Conservation (phyloP, 768 basidiomycete species). For the Saitozyma sp. region DNA sequence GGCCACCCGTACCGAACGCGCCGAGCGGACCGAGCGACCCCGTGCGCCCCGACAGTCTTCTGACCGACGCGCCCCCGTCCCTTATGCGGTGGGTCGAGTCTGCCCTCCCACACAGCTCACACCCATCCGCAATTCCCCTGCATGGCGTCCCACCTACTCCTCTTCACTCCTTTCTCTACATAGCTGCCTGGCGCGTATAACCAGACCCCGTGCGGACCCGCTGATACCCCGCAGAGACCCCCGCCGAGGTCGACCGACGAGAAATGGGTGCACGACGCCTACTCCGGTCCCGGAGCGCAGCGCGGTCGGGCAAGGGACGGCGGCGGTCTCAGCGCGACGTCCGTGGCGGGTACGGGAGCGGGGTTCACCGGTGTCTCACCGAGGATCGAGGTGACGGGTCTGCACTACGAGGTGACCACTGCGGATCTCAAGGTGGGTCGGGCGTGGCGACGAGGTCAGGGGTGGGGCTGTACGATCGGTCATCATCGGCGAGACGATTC, state of each 20-base stretch:
- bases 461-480: neutral
- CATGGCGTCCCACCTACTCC: no score
- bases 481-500: no score
- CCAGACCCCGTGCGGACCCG: neutral
- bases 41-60: neutral
- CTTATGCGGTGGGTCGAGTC: conserved; percentile 19
- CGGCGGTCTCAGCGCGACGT: conserved; percentile 6
- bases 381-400: conserved; percentile 75
- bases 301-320: neutral
- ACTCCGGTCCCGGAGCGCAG: conserved; percentile 20
- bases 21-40: conserved; percentile 1
- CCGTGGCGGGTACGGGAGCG: conserved; percentile 32
- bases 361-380: conserved; percentile 55
- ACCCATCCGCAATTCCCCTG: neutral
- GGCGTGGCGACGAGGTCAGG: neutral
- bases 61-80: conserved; percentile 8
- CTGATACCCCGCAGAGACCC: conserved; percentile 33
- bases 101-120: neutral
- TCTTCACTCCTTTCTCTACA: no score
- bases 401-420: conserved; percentile 88
- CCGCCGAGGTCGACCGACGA: conserved; percentile 47
- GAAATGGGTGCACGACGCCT: conserved; percentile 45
- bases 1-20: neutral
- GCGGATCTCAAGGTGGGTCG: conserved; percentile 78
- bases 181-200: neutral